Evolutionary conservation across 805 yeast genomes (phyloP), one percentile per base, ranked within the genome.

Genomic region (Dipodascus albidus): DNA sequence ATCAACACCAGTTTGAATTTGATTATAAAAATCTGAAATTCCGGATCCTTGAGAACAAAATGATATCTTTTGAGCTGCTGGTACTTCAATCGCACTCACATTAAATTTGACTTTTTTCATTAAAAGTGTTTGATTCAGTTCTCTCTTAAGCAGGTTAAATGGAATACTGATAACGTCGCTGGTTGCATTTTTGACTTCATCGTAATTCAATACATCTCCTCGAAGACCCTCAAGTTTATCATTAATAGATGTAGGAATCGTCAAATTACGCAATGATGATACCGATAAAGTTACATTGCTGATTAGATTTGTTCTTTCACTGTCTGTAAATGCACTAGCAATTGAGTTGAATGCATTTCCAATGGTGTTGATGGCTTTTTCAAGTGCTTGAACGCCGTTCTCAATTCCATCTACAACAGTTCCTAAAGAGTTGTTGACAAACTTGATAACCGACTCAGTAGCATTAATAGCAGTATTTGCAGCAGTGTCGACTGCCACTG

Each of bases 381-480:
- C 74, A 1, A 91, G 62, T 27, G 80, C 85, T 8, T 74, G 74
- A 31, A 90, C 67, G 0, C 90, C 93, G 38, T 72, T 75, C 53
- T 87, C 82, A 23, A 90, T 69, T 3, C 80, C 89, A 48, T 70
- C 70, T 0, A 86, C 79, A n/a, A 81, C 64, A 0, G 67, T 66
- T 0, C 67, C 67, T 1, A 87, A 65, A 0, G 93, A 81, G 1
- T 68, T 68, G 61, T 90, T 88, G 1, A 88, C 85, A 20, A 74
- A 68, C 2, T 65, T 64, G 4, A 89, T 73, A 0, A 87, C 70
- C 1, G 76, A 63, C 59, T 84, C 86, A 0, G 95, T 81, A 0
- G 87, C 78, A 62, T 86, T 84, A 1, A 86, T 65, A 0, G 95
- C 95, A 27, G 81, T 79, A 58, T 80, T 81, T 1, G 82, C 83